Evolutionary conservation across 371 early-diverging fungal genomes (phyloP), one percentile per base, ranked within the genome.

Genomic region (Circinella umbellata): DNA sequence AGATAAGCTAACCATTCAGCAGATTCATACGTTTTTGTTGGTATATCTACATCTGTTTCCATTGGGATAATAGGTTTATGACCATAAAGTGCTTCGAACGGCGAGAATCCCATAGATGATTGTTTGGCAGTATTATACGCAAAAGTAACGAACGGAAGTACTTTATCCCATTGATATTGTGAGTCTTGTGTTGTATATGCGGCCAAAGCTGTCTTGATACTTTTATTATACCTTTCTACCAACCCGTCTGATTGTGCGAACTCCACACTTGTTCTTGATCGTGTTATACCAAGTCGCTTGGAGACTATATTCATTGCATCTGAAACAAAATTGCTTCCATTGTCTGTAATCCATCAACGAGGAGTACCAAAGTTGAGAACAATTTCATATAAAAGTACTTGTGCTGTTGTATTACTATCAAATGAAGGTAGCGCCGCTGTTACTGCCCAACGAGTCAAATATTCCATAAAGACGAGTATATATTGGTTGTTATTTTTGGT

Each of bases 221-320:
- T 73, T 7, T 69, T 18, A 48, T 76, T 76, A 38, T 67, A 17
- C 11, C 76, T 38, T 57, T 76, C 73, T 0, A 73, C 72, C 7
- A 73, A 38, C 5, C 72, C 72, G 27, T 76, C 73, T 0, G 66
- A 34, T 62, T 76, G 72, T 17, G 73, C 67, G 34, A 69, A 62
- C 36, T 76, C 73, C 15, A 72, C 72, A 3, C 64, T 61, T 14
- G 73, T 73, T 1, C 18, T 17, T 0, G 68, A 39, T 36, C 63
- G 63, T 47, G n/a, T 15, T 5, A 72, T 76, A 15, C 69, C 71
- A 0, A 71, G 51, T 3, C 67, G 0, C 9, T 13, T 20, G 35
- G 69, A 70, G 0, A 73, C 61, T 17, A 42, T 34, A 1, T 18
- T 35, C 73, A 73, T 73, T 8, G 67, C 67, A 17, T 73, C 65